Percentiles rank a stretch among this genome's conserved stretches.
These are phyloP conservation scores for Podospora conica DNA, from an alignment of 495 filamentous ascomycete species.

Conservation along the genomic window DNA sequence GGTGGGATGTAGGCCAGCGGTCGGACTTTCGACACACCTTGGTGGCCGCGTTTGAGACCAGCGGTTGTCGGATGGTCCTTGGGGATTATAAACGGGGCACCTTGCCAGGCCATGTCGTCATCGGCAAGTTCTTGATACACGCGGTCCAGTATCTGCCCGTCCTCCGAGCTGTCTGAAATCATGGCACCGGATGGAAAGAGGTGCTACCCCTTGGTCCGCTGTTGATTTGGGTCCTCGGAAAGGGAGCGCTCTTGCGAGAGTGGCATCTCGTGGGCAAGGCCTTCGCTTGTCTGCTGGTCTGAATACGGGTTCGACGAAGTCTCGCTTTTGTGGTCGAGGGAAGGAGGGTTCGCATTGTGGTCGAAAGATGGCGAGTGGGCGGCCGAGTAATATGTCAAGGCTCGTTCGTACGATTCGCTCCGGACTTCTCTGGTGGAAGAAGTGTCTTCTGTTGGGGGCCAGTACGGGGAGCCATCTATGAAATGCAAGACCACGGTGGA, in stretches of 20 bases:
- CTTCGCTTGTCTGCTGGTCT: too few relatives aligned
- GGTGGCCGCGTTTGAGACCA: neutral
- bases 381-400: constrained; percentile 10
- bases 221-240: neutral
- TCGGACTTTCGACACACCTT: constrained; percentile 10
- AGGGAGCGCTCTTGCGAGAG: neutral
- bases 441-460: neutral
- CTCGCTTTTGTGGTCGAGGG: neutral
- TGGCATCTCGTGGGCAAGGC: neutral
- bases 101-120: constrained; percentile 11
- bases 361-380: constrained; percentile 9
- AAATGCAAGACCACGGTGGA: neutral
- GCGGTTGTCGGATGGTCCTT: constrained; percentile 31
- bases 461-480: constrained; percentile 3
- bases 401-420: constrained; percentile 9
- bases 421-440: neutral
- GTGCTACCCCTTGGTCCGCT: neutral
- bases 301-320: neutral
- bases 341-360: neutral
- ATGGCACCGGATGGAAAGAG: constrained; percentile 17
- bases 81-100: neutral
- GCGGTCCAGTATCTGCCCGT: constrained; percentile 14
- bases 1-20: constrained; percentile 6
- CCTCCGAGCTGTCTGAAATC: neutral
- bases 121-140: constrained; percentile 24